Conservation (phyloP, 768 basidiomycete species). For the Boletus huronensis region DNA sequence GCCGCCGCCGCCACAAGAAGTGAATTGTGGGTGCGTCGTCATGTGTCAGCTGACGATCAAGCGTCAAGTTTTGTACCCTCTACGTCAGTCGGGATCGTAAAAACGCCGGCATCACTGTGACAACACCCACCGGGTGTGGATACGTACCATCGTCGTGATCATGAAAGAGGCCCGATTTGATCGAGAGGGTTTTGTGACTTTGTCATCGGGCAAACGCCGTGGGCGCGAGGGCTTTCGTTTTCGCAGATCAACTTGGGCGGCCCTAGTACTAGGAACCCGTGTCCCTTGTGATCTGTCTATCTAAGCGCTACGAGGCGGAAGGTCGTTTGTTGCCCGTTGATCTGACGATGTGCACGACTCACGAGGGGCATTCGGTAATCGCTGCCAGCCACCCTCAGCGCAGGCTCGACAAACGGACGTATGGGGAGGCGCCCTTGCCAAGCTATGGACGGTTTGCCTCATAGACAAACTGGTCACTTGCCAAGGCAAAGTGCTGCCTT, state of each 20-base stretch:
- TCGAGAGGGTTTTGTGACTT: not conserved
- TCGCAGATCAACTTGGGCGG: not conserved
- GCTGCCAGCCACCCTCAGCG: not conserved
- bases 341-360: not conserved
- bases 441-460: not conserved
- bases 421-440: not conserved
- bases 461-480: not conserved
- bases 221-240: not conserved
- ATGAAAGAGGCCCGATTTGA: not conserved
- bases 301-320: not conserved
- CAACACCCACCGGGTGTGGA: not conserved
- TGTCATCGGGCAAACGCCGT: not conserved
- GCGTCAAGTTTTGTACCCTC: not conserved
- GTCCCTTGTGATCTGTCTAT: not conserved
- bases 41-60: not conserved
- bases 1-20: not conserved
- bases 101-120: not conserved
- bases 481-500: not conserved
- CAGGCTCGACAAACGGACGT: not conserved
- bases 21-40: not conserved
- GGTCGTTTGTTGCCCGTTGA: not conserved
- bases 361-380: not conserved
- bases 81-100: not conserved
- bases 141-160: not conserved
- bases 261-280: not conserved